These are phyloP conservation scores for Hymenoscyphus fraxineus DNA, from an alignment of 2,329 filamentous ascomycete species.

Conservation along the genomic window DNA sequence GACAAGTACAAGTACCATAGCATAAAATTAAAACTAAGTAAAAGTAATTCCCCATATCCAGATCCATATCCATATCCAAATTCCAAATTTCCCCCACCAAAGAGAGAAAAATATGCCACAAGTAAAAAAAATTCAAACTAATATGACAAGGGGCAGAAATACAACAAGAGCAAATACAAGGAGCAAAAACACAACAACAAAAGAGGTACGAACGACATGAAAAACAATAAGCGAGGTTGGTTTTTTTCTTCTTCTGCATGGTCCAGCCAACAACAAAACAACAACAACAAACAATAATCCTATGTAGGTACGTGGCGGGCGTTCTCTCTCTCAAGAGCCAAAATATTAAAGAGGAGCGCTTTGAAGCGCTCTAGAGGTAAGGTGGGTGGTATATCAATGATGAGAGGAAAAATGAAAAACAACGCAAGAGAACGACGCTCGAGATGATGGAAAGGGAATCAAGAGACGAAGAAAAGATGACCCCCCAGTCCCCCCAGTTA, in stretches of 20 bases:
- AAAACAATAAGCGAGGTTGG: conserved; percentile 26
- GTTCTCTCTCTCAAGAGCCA: conserved; percentile 17
- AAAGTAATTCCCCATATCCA: conserved; percentile 32
- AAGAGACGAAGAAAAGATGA: neutral
- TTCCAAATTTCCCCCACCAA: neutral
- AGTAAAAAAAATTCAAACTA: neutral
- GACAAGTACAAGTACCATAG: conserved; percentile 18
- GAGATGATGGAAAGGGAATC: conserved; percentile 20
- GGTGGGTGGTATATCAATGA: conserved; percentile 13
- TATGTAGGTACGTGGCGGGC: conserved; percentile 14
- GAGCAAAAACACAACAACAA: conserved; percentile 14
- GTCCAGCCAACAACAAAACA: conserved; percentile 32
- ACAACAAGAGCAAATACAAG: conserved; percentile 5
- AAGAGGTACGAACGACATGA: conserved; percentile 25
- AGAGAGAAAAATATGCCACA: neutral
- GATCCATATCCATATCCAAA: neutral
- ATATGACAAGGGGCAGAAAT: neutral
- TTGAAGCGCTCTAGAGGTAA: conserved; percentile 21
- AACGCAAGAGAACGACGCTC: conserved; percentile 32
- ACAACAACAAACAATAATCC: conserved; percentile 8
- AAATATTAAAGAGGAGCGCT: conserved; percentile 28
- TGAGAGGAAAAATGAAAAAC: conserved; percentile 26
- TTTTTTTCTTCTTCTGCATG: conserved; percentile 30
- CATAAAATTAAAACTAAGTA: conserved; percentile 10
- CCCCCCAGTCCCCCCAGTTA: neutral